Evolutionary conservation across 83 land plant genomes (phyloP).

Genomic region (Picea abies): DNA sequence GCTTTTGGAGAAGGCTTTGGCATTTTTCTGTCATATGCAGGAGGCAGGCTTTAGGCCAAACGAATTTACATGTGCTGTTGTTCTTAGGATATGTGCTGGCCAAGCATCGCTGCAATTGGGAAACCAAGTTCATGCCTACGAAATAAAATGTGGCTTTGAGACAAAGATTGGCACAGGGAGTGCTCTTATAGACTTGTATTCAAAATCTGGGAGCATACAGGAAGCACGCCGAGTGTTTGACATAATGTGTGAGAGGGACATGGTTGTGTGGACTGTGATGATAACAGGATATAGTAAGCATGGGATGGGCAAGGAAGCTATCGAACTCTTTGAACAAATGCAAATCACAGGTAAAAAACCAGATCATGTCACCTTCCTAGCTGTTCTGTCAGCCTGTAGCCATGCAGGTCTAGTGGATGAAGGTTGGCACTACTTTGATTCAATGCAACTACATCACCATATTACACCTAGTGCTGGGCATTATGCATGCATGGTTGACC

Average conservation of each 20-base stretch:
- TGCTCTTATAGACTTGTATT: conserved; percentile 66
- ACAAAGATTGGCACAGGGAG: conserved; percentile 41
- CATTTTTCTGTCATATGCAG: conserved; percentile 40
- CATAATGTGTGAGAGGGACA: conserved; percentile 37
- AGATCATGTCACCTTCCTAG: conserved; percentile 50
- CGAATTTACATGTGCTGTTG: conserved; percentile 45
- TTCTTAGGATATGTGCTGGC: conserved; percentile 47
- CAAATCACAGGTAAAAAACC: conserved; percentile 24
- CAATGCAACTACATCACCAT: conserved; percentile 37
- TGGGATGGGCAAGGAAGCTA: conserved; percentile 39
- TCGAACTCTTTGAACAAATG: conserved; percentile 47
- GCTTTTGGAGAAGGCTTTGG: too few relatives aligned
- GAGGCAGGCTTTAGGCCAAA: conserved; percentile 49
- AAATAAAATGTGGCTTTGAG: conserved; percentile 43
- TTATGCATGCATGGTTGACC: conserved; percentile 62
- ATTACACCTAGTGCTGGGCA: conserved; percentile 65
- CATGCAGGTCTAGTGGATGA: conserved; percentile 44
- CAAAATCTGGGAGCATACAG: conserved; percentile 41
- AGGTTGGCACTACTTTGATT: conserved; percentile 41
- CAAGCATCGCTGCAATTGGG: conserved; percentile 28
- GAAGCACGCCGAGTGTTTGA: conserved; percentile 56
- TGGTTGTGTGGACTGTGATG: conserved; percentile 68
- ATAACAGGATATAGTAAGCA: conserved; percentile 54
- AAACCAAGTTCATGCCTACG: conserved; percentile 48
- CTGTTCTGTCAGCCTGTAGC: conserved; percentile 58